A percentile compares a stretch with the other conserved stretches of the same genome.
Conservation (phyloP, 1,284 basidiomycete genomes). For the Microbotryum saponariae region DNA sequence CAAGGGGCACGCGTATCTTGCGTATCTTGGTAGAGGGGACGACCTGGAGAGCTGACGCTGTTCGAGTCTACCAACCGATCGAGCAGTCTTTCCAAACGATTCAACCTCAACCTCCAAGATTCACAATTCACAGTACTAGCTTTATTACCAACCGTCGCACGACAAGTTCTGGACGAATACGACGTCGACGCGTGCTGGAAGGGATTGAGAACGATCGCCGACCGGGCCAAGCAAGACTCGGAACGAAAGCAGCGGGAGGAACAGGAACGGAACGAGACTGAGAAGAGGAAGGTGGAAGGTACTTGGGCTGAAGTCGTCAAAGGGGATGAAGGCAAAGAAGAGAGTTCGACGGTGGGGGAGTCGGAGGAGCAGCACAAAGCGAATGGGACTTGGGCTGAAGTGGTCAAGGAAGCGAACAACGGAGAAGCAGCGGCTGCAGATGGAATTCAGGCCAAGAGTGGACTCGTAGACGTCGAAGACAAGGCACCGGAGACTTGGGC, state of each 20-base stretch:
- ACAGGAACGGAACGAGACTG: neutral
- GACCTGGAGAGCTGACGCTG: slow-evolving; percentile 6
- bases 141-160: slow-evolving; percentile 65
- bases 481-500: neutral
- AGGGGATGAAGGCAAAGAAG: neutral
- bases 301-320: neutral
- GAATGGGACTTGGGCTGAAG: neutral
- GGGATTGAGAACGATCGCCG: slow-evolving; percentile 47
- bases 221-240: slow-evolving; percentile 11
- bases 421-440: neutral
- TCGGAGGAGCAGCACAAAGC: neutral
- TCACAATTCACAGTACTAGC: slow-evolving; percentile 71
- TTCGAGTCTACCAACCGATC: neutral
- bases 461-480: neutral
- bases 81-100: slow-evolving; percentile 62
- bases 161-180: slow-evolving; percentile 65
- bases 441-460: neutral
- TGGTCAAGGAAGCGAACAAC: neutral
- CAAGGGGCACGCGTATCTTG: too few relatives aligned
- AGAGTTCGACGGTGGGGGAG: neutral
- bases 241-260: slow-evolving; percentile 2
- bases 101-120: slow-evolving; percentile 74
- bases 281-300: neutral
- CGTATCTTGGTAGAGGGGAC: too few relatives aligned
- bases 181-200: slow-evolving; percentile 71